phyloP scores from a whole-genome alignment of 331 rosid genomes.

The Arachis monticola region DNA sequence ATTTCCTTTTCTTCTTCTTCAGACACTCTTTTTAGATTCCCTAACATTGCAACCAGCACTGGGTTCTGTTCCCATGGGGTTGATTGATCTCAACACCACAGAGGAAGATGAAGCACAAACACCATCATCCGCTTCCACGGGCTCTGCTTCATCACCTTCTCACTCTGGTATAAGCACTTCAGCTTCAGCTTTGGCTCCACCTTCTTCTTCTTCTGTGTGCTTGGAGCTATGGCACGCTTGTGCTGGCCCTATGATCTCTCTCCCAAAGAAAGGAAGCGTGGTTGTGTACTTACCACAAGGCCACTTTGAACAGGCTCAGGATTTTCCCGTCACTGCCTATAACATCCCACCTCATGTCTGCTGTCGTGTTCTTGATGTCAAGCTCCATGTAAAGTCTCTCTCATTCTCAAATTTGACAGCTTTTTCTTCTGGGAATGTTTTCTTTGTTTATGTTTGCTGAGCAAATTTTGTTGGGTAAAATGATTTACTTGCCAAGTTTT shows the following conservation, averaged over 20 bases:
- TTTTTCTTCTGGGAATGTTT: conserved; percentile 25
- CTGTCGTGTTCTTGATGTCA: conserved; percentile 94
- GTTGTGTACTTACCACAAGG: conserved; percentile 95
- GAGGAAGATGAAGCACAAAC: conserved; percentile 88
- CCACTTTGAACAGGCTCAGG: conserved; percentile 78
- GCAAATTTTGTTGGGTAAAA: background rate
- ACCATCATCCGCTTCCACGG: conserved; percentile 58
- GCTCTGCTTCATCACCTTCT: conserved; percentile 50
- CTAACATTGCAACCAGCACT: conserved; percentile 29
- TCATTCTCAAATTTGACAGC: background rate
- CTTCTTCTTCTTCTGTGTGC: conserved; percentile 69
- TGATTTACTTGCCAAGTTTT: background rate
- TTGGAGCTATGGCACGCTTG: conserved; percentile 99
- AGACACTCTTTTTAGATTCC: conserved; percentile 32
- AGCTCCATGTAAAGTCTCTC: conserved; percentile 70
- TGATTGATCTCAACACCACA: conserved; percentile 96
- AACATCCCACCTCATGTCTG: conserved; percentile 84
- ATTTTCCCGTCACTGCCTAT: conserved; percentile 64
- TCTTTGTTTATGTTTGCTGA: conserved; percentile 7
- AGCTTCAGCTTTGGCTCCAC: conserved; percentile 31
- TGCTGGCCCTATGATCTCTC: conserved; percentile 92
- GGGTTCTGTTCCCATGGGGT: conserved; percentile 47
- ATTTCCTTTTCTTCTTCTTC: conserved; percentile 16
- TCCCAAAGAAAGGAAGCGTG: conserved; percentile 85
- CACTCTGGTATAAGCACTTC: conserved; percentile 57